These are phyloP conservation scores for Chrysophaeum taylorii DNA, from an alignment of 352 stramenopile species.

Conservation along the genomic window DNA sequence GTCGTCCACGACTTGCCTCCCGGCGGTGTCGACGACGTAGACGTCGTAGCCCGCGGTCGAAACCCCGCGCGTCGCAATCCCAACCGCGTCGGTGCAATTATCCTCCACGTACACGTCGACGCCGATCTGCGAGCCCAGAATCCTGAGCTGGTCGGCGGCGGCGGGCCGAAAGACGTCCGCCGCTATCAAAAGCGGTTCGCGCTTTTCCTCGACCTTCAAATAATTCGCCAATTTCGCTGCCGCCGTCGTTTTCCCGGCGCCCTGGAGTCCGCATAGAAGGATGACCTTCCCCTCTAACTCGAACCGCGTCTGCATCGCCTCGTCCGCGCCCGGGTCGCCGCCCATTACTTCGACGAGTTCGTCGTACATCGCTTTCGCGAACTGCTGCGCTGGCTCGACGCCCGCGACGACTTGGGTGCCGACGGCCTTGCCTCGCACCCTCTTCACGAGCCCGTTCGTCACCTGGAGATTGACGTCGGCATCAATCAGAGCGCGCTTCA, in stretches of 20 bases:
- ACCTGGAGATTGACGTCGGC: slow-evolving; percentile 69
- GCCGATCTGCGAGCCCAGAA: slow-evolving; percentile 51
- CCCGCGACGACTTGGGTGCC: slow-evolving; percentile 51
- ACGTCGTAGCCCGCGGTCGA: slow-evolving; percentile 57
- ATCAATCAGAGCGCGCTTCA: slow-evolving; percentile 57
- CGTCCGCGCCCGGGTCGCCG: slow-evolving; percentile 19
- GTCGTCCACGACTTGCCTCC: slow-evolving; percentile 60
- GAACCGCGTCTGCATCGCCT: neutral
- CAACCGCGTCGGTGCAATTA: slow-evolving; percentile 46
- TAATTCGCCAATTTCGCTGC: slow-evolving; percentile 62
- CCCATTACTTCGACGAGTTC: slow-evolving; percentile 67
- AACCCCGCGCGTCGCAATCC: slow-evolving; percentile 50
- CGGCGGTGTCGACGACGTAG: slow-evolving; percentile 67
- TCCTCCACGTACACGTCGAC: slow-evolving; percentile 51
- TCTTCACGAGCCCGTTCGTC: slow-evolving; percentile 52
- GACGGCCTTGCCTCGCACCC: slow-evolving; percentile 50
- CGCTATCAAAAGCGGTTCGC: slow-evolving; percentile 55
- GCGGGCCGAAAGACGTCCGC: slow-evolving; percentile 67
- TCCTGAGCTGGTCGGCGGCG: slow-evolving; percentile 62
- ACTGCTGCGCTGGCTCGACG: slow-evolving; percentile 62
- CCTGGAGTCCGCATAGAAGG: slow-evolving; percentile 62
- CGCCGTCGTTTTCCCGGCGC: slow-evolving; percentile 67
- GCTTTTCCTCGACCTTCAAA: slow-evolving; percentile 46
- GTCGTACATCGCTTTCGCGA: slow-evolving; percentile 74
- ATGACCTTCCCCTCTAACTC: slow-evolving; percentile 33